A percentile compares a stretch with the other conserved stretches of the same genome.
Conservation (phyloP, 1,284 basidiomycete genomes). For the Sporisorium reilianum region DNA sequence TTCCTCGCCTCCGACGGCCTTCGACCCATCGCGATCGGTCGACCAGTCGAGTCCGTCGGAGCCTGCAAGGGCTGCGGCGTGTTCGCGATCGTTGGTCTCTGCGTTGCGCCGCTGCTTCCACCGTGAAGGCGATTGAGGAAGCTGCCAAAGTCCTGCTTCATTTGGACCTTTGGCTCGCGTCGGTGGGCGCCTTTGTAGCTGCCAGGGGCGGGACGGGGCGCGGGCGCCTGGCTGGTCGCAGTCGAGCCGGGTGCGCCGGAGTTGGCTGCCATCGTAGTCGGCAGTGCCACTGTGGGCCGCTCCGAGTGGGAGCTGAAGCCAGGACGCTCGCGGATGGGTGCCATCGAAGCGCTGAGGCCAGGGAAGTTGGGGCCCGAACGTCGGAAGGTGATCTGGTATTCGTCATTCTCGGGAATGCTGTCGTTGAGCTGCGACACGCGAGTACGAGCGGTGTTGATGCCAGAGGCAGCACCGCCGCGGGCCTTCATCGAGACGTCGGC, state of each 20-base stretch:
- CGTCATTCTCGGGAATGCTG: slow-evolving; percentile 36
- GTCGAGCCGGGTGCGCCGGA: background rate
- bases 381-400: slow-evolving; percentile 32
- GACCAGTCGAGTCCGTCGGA: slow-evolving; percentile 16
- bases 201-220: slow-evolving; percentile 21
- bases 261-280: background rate
- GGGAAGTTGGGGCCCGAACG: slow-evolving; percentile 23
- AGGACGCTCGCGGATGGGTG: slow-evolving; percentile 8
- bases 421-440: slow-evolving; percentile 38
- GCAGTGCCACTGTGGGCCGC: slow-evolving; percentile 5
- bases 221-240: slow-evolving; percentile 2
- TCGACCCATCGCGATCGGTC: slow-evolving; percentile 13
- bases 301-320: background rate
- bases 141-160: slow-evolving; percentile 19
- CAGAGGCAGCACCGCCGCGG: slow-evolving; percentile 11
- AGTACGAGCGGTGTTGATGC: slow-evolving; percentile 21
- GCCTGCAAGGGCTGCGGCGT: slow-evolving; percentile 9
- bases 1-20: slow-evolving; percentile 26
- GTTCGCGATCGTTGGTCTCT: too few relatives aligned
- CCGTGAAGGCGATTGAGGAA: slow-evolving; percentile 27
- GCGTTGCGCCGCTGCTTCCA: background rate
- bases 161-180: slow-evolving; percentile 28
- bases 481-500: slow-evolving; percentile 40
- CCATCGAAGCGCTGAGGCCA: slow-evolving; percentile 20
- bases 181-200: slow-evolving; percentile 47